Base-by-base conservation (phyloP, 768 basidiomycete species). In the Gloeophyllum trabeum region DNA sequence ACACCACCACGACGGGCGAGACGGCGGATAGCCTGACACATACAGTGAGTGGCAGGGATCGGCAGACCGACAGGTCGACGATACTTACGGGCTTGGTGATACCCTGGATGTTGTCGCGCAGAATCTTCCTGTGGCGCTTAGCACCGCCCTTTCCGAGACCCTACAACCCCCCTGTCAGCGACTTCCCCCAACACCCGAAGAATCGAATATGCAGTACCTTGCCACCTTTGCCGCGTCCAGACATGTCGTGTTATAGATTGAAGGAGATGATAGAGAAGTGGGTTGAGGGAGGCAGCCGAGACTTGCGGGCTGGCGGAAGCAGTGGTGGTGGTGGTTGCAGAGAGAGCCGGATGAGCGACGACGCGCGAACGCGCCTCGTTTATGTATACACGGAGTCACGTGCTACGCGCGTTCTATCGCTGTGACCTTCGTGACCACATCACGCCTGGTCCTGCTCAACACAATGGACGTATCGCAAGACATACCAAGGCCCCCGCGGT, bases 1-100 rank as follows among this genome's bases (percentile, higher is more conserved):
- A 79, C 76, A 70, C 76, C 76, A 54, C 76, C 73, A 65, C 75
- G 69, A 53, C 74, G 71, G 40, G 74, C 74, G 44, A 77, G 69
- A 66, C 74, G 71, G 63, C 69, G 64, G 62, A 70, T 48, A 62
- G 51, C 67, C 43, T n/a, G n/a, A n/a, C n/a, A n/a, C n/a, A n/a
- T 2, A 25, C 10, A 18, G 36, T 10, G 10, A 10, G 20, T 7
- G 36, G 28, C 28, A 37, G 36, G 7, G 36, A 10, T 7, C 36
- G 36, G 36, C 36, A 37, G 12, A 21, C 16, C 26, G 42, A 20
- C 7, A 18, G 18, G 34, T 24, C 38, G 30, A 14, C 20, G 36
- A n/a, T 19, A 37, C 36, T 42, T 25, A 63, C 43, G 30, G 62
- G 55, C 34, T 77, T 76, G 26, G 75, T 76, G 41, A 73, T 65